Base-by-base conservation (phyloP, 305 asterid species). In the Solanum hybrid region DNA sequence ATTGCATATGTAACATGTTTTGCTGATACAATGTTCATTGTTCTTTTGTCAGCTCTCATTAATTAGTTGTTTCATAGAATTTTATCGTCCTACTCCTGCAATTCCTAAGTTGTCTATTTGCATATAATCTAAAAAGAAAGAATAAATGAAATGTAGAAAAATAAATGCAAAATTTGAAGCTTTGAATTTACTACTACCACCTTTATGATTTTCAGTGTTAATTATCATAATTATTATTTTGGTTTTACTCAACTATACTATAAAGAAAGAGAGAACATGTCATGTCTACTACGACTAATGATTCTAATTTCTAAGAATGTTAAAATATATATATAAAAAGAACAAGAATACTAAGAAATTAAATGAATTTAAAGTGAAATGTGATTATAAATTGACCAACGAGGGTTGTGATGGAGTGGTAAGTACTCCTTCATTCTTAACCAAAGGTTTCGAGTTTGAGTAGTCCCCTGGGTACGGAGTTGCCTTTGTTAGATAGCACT, bases 401-500 rank as follows among this genome's bases (percentile, higher is more conserved):
- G 0, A 20, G 12, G 28, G 0, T 61, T 61, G 12, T 61, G 12
- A 22, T 22, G 1, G 6, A 61, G 28, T 2, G 12, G 5, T 61
- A 8, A 8, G 1, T 61, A 61, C 3, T 22, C 26, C 2, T 51
- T 61, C 3, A 22, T 22, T 22, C 1, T 61, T 61, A 61, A 8
- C 0, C 12, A 61, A 8, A 61, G 3, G 0, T 61, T 9, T 20
- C 1, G 12, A 1, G 1, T 61, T 61, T 61, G 12, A 61, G 3
- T 61, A 51, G 67, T 22, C 6, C 28, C 5, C 0, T 61, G 3
- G 0, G 5, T 22, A 61, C 1, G 5, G 11, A 20, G 0, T 20
- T 1, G 5, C 26, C 6, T 61, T 61, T 3, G 73, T 61, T 22
- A 61, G 12, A 16, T 16, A 51, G 2, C 67, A 16, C 67, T 51